Evolutionary conservation across 352 stramenopile species (phyloP).

Genomic region (Phytopythium litorale): DNA sequence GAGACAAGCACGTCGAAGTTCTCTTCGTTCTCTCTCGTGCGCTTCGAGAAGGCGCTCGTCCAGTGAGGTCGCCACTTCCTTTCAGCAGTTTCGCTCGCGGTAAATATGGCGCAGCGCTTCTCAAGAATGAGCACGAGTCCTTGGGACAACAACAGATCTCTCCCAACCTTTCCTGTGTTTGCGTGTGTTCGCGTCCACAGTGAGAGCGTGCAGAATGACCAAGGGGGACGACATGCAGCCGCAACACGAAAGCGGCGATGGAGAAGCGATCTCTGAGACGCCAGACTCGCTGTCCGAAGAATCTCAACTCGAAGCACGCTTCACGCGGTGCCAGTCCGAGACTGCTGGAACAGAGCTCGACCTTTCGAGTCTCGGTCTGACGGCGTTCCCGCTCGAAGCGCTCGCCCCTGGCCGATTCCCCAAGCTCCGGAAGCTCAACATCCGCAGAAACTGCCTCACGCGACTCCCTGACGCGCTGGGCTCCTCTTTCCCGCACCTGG

Average conservation of each 20-base stretch:
- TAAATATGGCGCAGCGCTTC: not conserved
- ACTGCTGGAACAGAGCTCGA: conserved; percentile 38
- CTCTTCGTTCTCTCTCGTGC: conserved; percentile 50
- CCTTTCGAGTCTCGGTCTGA: conserved; percentile 39
- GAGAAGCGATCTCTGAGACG: not conserved
- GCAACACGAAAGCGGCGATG: not conserved
- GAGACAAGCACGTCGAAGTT: conserved; percentile 23
- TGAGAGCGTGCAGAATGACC: not conserved
- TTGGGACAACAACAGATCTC: not conserved
- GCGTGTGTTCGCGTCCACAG: not conserved
- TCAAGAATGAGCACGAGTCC: not conserved
- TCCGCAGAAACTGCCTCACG: conserved; percentile 38
- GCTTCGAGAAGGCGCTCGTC: conserved; percentile 38
- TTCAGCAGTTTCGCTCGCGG: not conserved
- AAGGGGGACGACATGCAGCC: conserved; percentile 1
- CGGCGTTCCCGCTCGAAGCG: conserved; percentile 27
- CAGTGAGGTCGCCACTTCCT: not conserved
- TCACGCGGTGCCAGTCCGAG: conserved; percentile 16
- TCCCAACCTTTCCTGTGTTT: not conserved
- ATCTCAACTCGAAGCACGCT: conserved; percentile 12
- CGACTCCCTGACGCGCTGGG: conserved; percentile 29
- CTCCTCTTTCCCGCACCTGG: conserved; percentile 31
- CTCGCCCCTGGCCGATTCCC: conserved; percentile 26
- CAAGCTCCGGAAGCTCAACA: conserved; percentile 36
- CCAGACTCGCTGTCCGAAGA: not conserved